These are phyloP conservation scores for Sonneratia alba DNA, from an alignment of 345 rosid species.

Conservation along the genomic window DNA sequence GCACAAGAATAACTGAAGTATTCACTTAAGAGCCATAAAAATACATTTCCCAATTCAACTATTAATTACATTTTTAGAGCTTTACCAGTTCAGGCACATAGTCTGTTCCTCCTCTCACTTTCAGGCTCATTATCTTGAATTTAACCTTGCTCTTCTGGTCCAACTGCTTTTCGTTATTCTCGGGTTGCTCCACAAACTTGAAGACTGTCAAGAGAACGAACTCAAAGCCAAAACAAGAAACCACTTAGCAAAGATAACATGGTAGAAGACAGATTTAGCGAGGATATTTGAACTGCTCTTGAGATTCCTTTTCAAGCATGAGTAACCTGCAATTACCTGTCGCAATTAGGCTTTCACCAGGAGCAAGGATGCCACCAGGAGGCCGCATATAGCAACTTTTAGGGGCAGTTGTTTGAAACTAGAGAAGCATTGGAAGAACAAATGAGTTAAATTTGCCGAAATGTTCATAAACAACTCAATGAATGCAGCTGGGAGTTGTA, in stretches of 20 bases:
- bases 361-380: slow-evolving; percentile 89
- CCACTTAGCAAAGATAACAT: neutral
- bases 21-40: no score
- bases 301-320: no score
- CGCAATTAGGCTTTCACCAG: slow-evolving; percentile 78
- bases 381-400: slow-evolving; percentile 99
- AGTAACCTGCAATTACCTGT: slow-evolving; percentile 40
- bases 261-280: neutral
- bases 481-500: neutral
- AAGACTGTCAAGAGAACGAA: slow-evolving; percentile 38
- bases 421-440: slow-evolving; percentile 5
- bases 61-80: neutral
- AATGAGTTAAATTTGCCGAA: neutral
- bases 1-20: neutral
- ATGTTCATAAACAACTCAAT: neutral
- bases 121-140: slow-evolving; percentile 93
- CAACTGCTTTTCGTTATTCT: slow-evolving; percentile 62
- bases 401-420: slow-evolving; percentile 98
- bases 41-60: no score
- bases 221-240: slow-evolving; percentile 2
- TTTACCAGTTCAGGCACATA: slow-evolving; percentile 94
- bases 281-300: neutral
- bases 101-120: slow-evolving; percentile 70
- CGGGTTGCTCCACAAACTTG: slow-evolving; percentile 92
- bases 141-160: slow-evolving; percentile 83